Evolutionary conservation across 352 stramenopile genomes (phyloP).

Genomic region (Globisporangium carolinianum): DNA sequence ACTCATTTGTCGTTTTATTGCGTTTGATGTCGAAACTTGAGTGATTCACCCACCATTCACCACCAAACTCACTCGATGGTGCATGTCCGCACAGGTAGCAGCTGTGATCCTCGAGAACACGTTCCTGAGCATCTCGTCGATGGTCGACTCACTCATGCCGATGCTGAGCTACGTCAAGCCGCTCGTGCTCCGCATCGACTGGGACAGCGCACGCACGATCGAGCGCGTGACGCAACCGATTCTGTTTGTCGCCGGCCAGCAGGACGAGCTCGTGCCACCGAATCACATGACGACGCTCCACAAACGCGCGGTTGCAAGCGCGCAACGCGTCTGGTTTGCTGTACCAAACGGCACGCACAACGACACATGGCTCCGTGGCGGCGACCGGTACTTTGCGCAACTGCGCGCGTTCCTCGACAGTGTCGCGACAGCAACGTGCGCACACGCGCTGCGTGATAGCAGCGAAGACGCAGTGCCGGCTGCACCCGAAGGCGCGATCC

Average conservation of each 20-base stretch:
- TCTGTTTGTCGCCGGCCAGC: constrained; percentile 86
- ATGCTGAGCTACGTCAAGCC: constrained; percentile 86
- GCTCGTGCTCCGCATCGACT: constrained; percentile 88
- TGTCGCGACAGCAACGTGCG: constrained; percentile 16
- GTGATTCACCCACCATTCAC: too few species aligned
- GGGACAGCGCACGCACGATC: constrained; percentile 74
- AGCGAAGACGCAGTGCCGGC: too few species aligned
- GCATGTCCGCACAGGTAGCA: constrained; percentile 38
- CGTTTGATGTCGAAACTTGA: too few species aligned
- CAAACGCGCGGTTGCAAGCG: constrained; percentile 48
- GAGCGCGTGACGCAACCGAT: constrained; percentile 70
- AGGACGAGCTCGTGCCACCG: constrained; percentile 91
- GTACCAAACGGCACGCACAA: constrained; percentile 93
- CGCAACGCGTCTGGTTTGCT: constrained; percentile 50
- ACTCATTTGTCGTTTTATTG: too few species aligned
- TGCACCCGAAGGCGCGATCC: constrained; percentile 47
- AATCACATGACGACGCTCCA: constrained; percentile 83
- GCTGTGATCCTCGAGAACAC: constrained; percentile 94
- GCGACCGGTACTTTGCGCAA: constrained; percentile 79
- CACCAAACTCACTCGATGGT: too few species aligned
- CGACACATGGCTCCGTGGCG: constrained; percentile 90
- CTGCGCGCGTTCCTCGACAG: constrained; percentile 60
- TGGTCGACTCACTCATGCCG: constrained; percentile 93
- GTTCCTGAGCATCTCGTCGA: constrained; percentile 89
- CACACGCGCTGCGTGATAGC: background rate